Percentiles rank a stretch among this genome's conserved stretches.
phyloP scores from a whole-genome alignment of 2,329 filamentous ascomycete species.

The Alternaria gaisen region DNA sequence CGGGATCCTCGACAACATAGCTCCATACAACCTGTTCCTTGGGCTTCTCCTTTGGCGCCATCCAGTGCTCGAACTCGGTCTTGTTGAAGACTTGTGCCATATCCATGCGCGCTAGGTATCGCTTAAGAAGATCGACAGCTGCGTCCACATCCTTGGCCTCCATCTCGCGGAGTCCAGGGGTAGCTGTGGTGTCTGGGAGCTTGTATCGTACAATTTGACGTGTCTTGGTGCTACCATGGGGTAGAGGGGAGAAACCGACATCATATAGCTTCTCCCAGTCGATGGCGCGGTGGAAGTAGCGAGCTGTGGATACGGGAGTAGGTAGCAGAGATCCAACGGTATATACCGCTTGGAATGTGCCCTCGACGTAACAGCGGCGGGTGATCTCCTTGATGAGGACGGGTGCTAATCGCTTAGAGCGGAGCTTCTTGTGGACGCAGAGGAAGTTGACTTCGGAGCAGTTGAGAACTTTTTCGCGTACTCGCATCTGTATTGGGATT shows the following conservation, averaged over 20 bases:
- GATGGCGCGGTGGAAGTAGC: slow-evolving; percentile 93
- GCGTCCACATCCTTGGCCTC: slow-evolving; percentile 77
- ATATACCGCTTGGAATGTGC: slow-evolving; percentile 94
- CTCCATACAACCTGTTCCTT: slow-evolving; percentile 86
- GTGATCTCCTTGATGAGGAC: slow-evolving; percentile 98
- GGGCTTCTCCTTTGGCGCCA: slow-evolving; percentile 70
- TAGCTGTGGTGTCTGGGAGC: slow-evolving; percentile 76
- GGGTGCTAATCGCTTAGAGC: slow-evolving; percentile 88
- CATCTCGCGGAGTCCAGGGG: slow-evolving; percentile 81
- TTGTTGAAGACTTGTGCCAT: slow-evolving; percentile 82
- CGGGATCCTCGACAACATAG: slow-evolving; percentile 80
- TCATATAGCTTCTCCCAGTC: slow-evolving; percentile 98
- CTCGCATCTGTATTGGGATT: slow-evolving; percentile 82
- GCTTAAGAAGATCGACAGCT: slow-evolving; percentile 76
- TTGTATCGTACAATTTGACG: slow-evolving; percentile 88
- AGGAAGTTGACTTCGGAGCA: slow-evolving; percentile 98
- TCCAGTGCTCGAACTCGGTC: slow-evolving; percentile 87
- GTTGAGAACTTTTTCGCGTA: slow-evolving; percentile 77
- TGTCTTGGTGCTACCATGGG: slow-evolving; percentile 80
- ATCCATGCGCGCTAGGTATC: slow-evolving; percentile 82
- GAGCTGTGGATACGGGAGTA: slow-evolving; percentile 88
- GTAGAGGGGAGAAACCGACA: slow-evolving; percentile 90
- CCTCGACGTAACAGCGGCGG: slow-evolving; percentile 83
- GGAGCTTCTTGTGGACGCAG: slow-evolving; percentile 97
- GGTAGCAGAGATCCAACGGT: slow-evolving; percentile 92